Base-by-base conservation (phyloP, 2,329 filamentous ascomycete species). In the Calonectria honghensis region DNA sequence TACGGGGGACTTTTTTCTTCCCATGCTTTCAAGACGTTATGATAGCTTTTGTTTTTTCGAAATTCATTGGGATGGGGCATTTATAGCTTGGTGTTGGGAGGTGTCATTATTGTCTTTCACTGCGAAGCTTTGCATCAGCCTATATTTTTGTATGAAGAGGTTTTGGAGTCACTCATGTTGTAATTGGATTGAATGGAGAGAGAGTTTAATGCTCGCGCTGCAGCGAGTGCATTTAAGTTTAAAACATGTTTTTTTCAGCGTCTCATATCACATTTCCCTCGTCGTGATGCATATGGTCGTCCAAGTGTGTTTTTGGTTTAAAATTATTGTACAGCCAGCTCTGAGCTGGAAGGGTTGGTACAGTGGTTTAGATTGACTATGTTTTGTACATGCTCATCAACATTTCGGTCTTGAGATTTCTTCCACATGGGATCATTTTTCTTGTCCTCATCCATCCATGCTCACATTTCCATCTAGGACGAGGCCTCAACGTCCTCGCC, bases 401-500 rank as follows among this genome's bases (percentile, higher is more conserved):
- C 73, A 16, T 71, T 65, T 48, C 68, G 66, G 72, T 63, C 72
- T 72, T 67, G 71, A 75, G 24, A 57, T 74, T 32, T 70, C 50
- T 29, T 64, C 59, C 59, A 18, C 50, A 64, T 66, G 35, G 64
- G 31, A 61, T 71, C 57, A 68, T 57, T 72, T 48, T 24, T 18
- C 45, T 72, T 41, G 65, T 73, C 41, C 75, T 57, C 24, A 24
- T 24, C 24, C 24, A 24, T 24, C 24, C 24, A 24, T 24, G 24
- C 24, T 41, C 41, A 18, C 41, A 2, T 48, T 48, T 24, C 37
- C 37, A 48, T 61, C 67, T 70, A 39, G 50, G 73, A 72, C 54
- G 65, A 65, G 70, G 72, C 81, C 51, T 85, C 85, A 67, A 88
- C 81, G 66, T 88, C 86, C 64, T 86, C 86, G 64, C 84, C 76